A percentile compares a stretch with the other conserved stretches of the same genome.
phyloP scores from a whole-genome alignment of 495 filamentous ascomycete genomes.

The Sphaerosporella brunnea region DNA sequence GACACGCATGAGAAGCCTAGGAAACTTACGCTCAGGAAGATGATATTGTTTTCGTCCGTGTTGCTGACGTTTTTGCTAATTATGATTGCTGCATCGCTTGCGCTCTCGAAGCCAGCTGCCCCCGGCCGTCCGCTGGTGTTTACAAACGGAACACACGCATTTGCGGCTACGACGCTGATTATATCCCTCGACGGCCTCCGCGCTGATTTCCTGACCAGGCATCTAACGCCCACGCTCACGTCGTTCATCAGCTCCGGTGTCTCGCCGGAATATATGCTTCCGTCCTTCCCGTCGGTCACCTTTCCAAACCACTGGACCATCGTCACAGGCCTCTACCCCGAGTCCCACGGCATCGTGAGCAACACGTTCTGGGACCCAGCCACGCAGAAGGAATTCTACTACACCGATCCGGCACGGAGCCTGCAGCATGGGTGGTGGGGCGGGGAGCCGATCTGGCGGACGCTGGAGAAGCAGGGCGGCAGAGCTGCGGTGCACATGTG shows the following conservation, averaged over 20 bases:
- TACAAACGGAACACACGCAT: constrained; percentile 70
- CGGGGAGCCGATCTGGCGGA: constrained; percentile 84
- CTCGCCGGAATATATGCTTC: constrained; percentile 76
- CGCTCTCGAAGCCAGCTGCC: constrained; percentile 29
- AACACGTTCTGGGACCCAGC: constrained; percentile 86
- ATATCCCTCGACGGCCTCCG: constrained; percentile 93
- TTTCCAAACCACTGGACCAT: constrained; percentile 97
- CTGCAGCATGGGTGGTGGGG: constrained; percentile 82
- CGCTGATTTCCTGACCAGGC: constrained; percentile 78
- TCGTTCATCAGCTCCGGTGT: constrained; percentile 66
- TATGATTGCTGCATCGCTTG: constrained; percentile 34
- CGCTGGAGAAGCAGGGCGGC: constrained; percentile 62
- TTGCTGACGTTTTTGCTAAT: constrained; percentile 32
- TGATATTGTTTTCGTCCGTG: constrained; percentile 5
- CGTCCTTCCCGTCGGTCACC: constrained; percentile 88
- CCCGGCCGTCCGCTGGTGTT: constrained; percentile 25
- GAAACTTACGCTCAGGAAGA: constrained; percentile 13
- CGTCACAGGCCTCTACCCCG: constrained; percentile 79
- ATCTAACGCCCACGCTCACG: constrained; percentile 65
- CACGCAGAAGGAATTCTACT: constrained; percentile 63
- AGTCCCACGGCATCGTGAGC: constrained; percentile 81
- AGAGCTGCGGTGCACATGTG: constrained; percentile 88
- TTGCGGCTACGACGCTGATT: constrained; percentile 78
- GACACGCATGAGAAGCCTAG: constrained; percentile 11
- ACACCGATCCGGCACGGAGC: constrained; percentile 53